A percentile compares a stretch with the other conserved stretches of the same genome.
Evolutionary conservation across 352 stramenopile species (phyloP).

Genomic region (Pythium aquatile): DNA sequence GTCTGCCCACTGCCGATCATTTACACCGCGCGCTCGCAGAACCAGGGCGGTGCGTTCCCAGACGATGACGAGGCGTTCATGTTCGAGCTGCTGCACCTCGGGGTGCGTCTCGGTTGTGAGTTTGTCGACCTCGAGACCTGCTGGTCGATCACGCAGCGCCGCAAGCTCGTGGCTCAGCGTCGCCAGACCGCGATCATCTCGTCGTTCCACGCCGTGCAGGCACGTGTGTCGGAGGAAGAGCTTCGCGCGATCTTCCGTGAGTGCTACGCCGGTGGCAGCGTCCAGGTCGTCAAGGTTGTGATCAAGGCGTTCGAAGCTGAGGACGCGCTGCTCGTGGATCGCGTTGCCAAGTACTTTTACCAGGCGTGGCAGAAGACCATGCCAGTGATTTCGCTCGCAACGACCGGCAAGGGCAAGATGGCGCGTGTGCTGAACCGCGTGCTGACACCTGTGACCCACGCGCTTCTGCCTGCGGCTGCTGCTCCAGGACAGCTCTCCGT

Average conservation of each 20-base stretch:
- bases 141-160: constrained; percentile 70
- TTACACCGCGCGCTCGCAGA: constrained; percentile 94
- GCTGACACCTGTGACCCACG: constrained; percentile 96
- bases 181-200: constrained; percentile 66
- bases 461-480: constrained; percentile 89
- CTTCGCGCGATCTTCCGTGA: constrained; percentile 62
- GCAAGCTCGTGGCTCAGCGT: constrained; percentile 42
- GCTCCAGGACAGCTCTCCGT: constrained; percentile 96
- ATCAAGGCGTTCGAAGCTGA: constrained; percentile 74
- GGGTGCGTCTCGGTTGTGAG: constrained; percentile 92
- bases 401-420: constrained; percentile 91
- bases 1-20: constrained; percentile 94
- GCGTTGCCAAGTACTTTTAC: constrained; percentile 54
- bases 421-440: constrained; percentile 93
- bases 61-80: constrained; percentile 87
- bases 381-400: constrained; percentile 93
- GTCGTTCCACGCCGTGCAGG: constrained; percentile 67
- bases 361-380: constrained; percentile 68
- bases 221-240: constrained; percentile 51
- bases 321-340: constrained; percentile 88
- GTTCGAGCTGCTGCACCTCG: constrained; percentile 87
- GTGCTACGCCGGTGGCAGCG: constrained; percentile 61
- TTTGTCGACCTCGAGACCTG: constrained; percentile 96
- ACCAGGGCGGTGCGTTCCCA: constrained; percentile 94
- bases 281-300: constrained; percentile 92